Conservation (phyloP, 108 stramenopile species). For the Cyclotella distinguenda region DNA sequence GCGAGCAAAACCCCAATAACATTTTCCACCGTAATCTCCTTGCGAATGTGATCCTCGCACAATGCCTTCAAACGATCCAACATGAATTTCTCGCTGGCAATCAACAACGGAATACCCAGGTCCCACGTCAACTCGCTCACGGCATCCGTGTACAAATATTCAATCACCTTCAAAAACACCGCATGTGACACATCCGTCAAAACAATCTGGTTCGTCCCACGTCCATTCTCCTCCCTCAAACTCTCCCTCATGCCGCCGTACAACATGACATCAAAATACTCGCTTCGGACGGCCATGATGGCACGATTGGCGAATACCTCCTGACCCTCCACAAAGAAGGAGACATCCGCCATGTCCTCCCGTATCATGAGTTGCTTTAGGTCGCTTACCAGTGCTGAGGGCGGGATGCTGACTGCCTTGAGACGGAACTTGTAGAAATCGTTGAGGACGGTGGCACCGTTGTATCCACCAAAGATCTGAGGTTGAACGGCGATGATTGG, state of each 20-base stretch:
- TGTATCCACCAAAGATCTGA: constrained; percentile 90
- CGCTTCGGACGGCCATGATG: constrained; percentile 87
- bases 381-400: constrained; percentile 77
- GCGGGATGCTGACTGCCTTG: constrained; percentile 77
- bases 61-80: constrained; percentile 87
- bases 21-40: constrained; percentile 80
- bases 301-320: constrained; percentile 88
- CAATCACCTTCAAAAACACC: constrained; percentile 88
- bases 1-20: constrained; percentile 78
- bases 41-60: constrained; percentile 87
- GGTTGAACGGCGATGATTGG: too few species aligned
- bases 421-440: constrained; percentile 94
- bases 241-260: constrained; percentile 89
- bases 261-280: constrained; percentile 92
- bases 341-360: constrained; percentile 83
- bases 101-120: constrained; percentile 80
- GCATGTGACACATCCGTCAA: constrained; percentile 78
- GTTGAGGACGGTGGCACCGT: constrained; percentile 86
- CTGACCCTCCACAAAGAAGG: constrained; percentile 90
- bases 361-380: constrained; percentile 71
- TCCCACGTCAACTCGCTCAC: constrained; percentile 70
- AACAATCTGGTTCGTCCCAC: constrained; percentile 52
- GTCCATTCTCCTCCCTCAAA: constrained; percentile 26
- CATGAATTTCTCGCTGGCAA: constrained; percentile 92
- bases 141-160: constrained; percentile 93